Evolutionary conservation across 176 grass and related monocot species (phyloP).

Genomic region (Lolium rigidum): DNA sequence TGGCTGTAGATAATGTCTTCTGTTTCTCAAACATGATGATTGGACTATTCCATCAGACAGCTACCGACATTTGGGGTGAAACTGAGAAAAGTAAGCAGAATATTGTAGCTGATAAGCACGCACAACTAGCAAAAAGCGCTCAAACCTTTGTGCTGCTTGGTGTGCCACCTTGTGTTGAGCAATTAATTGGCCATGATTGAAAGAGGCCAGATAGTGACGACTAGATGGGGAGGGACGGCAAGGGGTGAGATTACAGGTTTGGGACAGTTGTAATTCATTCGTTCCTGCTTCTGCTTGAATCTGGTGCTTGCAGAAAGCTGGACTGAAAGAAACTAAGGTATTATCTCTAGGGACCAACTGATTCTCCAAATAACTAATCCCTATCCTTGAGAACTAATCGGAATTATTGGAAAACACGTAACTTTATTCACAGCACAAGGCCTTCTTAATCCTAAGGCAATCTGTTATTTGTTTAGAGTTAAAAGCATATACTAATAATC

Average conservation of each 20-base stretch:
- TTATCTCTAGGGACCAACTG: not conserved
- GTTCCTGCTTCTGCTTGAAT: not conserved
- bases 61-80: not conserved
- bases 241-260: not conserved
- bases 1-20: not conserved
- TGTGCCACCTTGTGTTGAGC: not conserved
- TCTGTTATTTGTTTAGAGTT: too few species aligned
- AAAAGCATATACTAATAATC: not conserved
- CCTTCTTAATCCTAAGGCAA: not conserved
- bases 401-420: not conserved
- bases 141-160: not conserved
- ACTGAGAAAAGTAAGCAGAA: not conserved
- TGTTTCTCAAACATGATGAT: not conserved
- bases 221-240: not conserved
- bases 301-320: not conserved
- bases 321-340: not conserved
- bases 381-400: not conserved
- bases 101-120: not conserved
- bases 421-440: not conserved
- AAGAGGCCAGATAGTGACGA: slow-evolving; percentile 3
- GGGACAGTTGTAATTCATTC: not conserved
- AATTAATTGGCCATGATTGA: not conserved
- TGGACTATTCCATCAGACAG: not conserved
- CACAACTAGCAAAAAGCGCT: not conserved
- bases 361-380: not conserved